These are phyloP conservation scores for Coemansia sp. DNA, from an alignment of 192 early-diverging fungal genomes.

Conservation along the genomic window DNA sequence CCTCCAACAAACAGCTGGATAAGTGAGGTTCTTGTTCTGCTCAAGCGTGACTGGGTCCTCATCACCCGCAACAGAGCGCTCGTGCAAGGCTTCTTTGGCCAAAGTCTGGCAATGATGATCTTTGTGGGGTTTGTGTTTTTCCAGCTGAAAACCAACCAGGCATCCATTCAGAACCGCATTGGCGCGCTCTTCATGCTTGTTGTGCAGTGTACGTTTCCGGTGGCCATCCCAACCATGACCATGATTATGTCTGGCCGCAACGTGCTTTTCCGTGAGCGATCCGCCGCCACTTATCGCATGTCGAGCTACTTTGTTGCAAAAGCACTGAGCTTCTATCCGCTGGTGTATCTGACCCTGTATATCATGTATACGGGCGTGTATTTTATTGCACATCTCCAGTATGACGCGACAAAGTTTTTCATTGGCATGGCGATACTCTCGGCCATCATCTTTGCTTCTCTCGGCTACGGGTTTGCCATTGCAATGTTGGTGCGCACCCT, in stretches of 20 bases:
- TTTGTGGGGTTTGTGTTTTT: constrained; percentile 61
- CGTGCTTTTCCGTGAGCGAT: constrained; percentile 63
- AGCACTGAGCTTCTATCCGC: constrained; percentile 53
- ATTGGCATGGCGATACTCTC: constrained; percentile 28
- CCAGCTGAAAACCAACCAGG: constrained; percentile 40
- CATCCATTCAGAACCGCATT: constrained; percentile 54
- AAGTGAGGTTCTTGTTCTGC: constrained; percentile 21
- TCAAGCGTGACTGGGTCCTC: constrained; percentile 40
- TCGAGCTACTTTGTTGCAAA: constrained; percentile 63
- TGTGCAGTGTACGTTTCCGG: constrained; percentile 55
- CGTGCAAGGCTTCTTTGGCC: constrained; percentile 24
- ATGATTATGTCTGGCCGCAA: constrained; percentile 46
- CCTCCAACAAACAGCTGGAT: constrained; percentile 41
- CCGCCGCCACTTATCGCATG: constrained; percentile 62
- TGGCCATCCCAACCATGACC: constrained; percentile 56
- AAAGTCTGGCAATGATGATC: constrained; percentile 36
- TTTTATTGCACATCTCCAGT: constrained; percentile 39
- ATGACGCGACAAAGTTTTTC: constrained; percentile 36
- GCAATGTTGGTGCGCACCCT: constrained; percentile 30
- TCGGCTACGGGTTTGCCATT: constrained; percentile 36
- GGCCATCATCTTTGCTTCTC: constrained; percentile 24
- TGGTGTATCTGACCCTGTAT: constrained; percentile 23
- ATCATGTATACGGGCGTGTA: constrained; percentile 30
- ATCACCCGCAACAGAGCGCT: constrained; percentile 27
- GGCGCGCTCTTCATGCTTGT: constrained; percentile 45